Conservation (phyloP, 1,284 basidiomycete species). For the Rugosomyces carneus region DNA sequence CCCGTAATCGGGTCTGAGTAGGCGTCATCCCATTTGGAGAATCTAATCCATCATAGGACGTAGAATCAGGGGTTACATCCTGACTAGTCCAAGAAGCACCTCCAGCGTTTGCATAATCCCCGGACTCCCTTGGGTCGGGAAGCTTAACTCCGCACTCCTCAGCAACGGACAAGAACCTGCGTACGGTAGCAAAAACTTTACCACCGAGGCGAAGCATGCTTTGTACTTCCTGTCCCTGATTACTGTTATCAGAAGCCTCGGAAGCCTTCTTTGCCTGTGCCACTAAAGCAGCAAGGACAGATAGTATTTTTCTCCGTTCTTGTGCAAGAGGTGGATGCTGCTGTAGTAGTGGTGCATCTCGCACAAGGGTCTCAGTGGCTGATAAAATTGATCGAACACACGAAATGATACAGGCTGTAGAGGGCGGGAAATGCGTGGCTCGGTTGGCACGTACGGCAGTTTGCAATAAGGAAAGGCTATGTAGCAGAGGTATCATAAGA, state of each 20-base stretch:
- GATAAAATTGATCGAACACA: conserved; percentile 88
- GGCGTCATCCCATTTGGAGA: conserved; percentile 28
- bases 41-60: conserved; percentile 20
- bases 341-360: conserved; percentile 72
- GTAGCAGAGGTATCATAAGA: conserved; percentile 72
- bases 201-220: conserved; percentile 70
- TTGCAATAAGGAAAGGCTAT: conserved; percentile 82
- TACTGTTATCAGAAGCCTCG: conserved; percentile 44
- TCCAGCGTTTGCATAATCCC: conserved; percentile 29
- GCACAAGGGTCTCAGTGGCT: conserved; percentile 80
- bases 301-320: conserved; percentile 80
- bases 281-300: conserved; percentile 80
- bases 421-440: conserved; percentile 77
- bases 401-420: conserved; percentile 87
- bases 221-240: conserved; percentile 55
- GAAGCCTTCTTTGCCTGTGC: conserved; percentile 79
- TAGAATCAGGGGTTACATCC: conserved; percentile 21
- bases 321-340: conserved; percentile 63
- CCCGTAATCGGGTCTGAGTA: conserved; percentile 24
- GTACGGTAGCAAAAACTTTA: conserved; percentile 67
- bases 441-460: conserved; percentile 76
- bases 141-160: conserved; percentile 76
- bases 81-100: conserved; percentile 23
- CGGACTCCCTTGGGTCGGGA: conserved; percentile 44
- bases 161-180: conserved; percentile 67